These are phyloP conservation scores for Solanum piurae DNA, from an alignment of 257 asterid genomes.

Conservation along the genomic window DNA sequence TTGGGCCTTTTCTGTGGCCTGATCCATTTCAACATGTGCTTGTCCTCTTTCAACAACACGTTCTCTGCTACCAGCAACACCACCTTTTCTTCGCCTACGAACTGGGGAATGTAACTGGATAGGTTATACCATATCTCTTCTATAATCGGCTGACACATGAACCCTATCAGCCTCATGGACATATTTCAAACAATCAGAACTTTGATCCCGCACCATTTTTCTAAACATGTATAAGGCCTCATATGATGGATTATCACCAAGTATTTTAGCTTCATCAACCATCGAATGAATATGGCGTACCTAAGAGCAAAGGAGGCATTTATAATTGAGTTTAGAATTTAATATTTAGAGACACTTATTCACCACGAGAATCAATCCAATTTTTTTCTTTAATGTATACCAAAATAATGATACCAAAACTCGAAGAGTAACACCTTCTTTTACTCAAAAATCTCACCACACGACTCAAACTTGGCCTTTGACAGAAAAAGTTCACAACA, in stretches of 20 bases:
- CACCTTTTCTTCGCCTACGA: background rate
- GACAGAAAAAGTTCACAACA: no score
- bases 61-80: background rate
- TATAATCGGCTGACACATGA: background rate
- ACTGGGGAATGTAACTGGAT: background rate
- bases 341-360: background rate
- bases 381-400: background rate
- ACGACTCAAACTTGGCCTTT: background rate
- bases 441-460: constrained; percentile 10
- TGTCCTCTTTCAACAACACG: background rate
- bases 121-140: background rate
- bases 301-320: no score
- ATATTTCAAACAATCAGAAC: no score
- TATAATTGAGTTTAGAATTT: background rate
- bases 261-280: background rate
- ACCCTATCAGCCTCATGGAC: background rate
- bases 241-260: background rate
- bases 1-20: no score
- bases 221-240: background rate
- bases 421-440: constrained; percentile 38
- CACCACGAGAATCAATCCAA: background rate
- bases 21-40: no score
- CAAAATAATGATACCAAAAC: background rate
- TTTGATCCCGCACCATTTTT: no score
- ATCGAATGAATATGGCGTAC: background rate